Evolutionary conservation across 2,329 filamentous ascomycete genomes (phyloP).

Genomic region (Cladosporium oxysporum): DNA sequence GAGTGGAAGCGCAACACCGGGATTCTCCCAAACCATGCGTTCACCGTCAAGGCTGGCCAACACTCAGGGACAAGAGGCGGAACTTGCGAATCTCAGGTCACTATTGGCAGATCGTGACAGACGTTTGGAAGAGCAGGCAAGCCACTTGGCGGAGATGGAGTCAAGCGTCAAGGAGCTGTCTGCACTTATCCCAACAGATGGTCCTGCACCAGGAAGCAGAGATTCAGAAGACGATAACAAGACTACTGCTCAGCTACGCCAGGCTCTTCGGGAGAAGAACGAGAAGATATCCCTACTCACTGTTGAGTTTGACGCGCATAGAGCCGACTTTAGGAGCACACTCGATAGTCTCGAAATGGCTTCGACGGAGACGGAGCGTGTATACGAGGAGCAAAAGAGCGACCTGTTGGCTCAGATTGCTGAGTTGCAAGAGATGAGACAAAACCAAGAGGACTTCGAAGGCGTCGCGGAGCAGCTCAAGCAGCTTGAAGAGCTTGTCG

Average conservation of each 20-base stretch:
- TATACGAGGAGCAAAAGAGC: conserved; percentile 92
- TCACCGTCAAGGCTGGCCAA: conserved; percentile 41
- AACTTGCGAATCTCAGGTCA: conserved; percentile 69
- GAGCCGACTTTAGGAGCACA: conserved; percentile 93
- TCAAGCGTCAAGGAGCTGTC: conserved; percentile 79
- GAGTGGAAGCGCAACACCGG: conserved; percentile 43
- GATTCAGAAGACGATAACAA: conserved; percentile 42
- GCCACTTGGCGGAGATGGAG: conserved; percentile 86
- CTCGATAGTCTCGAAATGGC: conserved; percentile 96
- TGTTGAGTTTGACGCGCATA: conserved; percentile 89
- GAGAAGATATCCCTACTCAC: conserved; percentile 94
- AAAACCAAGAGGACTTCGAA: conserved; percentile 84
- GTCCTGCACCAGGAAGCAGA: conserved; percentile 19
- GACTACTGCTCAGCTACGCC: conserved; percentile 63
- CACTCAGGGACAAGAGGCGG: conserved; percentile 56
- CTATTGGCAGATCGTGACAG: conserved; percentile 82
- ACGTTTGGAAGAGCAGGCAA: conserved; percentile 85
- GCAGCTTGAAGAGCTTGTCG: conserved; percentile 92
- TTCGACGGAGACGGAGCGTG: conserved; percentile 89
- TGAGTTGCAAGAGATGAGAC: conserved; percentile 71
- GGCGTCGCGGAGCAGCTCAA: conserved; percentile 88
- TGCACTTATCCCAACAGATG: conserved; percentile 62
- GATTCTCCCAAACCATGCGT: conserved; percentile 37
- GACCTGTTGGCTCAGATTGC: conserved; percentile 80
- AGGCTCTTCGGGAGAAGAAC: conserved; percentile 89